phyloP scores from a whole-genome alignment of 2,329 filamentous ascomycete species.

The Escovopsis sp. region DNA sequence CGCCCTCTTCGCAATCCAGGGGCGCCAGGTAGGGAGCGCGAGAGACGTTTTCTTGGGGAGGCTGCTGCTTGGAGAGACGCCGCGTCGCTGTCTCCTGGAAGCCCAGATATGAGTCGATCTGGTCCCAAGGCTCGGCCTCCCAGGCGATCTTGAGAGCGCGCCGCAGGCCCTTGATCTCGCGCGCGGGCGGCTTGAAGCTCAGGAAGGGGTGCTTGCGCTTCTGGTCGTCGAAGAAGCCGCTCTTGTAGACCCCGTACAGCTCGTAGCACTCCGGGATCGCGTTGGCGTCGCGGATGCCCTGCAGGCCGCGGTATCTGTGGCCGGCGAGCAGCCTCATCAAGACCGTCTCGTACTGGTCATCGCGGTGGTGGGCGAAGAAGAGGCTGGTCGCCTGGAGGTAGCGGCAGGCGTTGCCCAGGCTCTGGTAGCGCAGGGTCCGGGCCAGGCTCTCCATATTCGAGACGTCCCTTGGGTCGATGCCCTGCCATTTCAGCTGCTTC shows the following conservation, averaged over 20 bases:
- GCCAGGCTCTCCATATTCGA: constrained; percentile 65
- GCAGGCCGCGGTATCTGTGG: constrained; percentile 53
- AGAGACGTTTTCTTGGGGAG: constrained; percentile 3
- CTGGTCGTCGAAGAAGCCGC: constrained; percentile 40
- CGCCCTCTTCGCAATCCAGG: constrained; percentile 42
- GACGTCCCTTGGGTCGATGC: constrained; percentile 20
- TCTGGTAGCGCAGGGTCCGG: constrained; percentile 56
- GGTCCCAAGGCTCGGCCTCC: constrained; percentile 9
- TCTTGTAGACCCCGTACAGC: constrained; percentile 54
- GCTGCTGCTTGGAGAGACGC: constrained; percentile 12
- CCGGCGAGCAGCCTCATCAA: constrained; percentile 60
- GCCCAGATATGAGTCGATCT: constrained; percentile 6
- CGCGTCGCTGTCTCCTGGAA: constrained; percentile 9
- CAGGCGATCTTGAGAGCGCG: constrained; percentile 15
- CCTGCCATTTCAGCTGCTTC: constrained; percentile 20
- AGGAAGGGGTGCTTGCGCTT: constrained; percentile 19
- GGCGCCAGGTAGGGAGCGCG: constrained; percentile 19
- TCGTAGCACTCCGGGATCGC: constrained; percentile 76
- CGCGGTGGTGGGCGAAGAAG: constrained; percentile 71
- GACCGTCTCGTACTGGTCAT: constrained; percentile 85
- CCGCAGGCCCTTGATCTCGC: constrained; percentile 16
- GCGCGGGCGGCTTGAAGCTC: constrained; percentile 18
- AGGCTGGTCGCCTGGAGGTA: constrained; percentile 38
- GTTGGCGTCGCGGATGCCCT: constrained; percentile 48
- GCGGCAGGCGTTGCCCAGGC: constrained; percentile 47